Evolutionary conservation across 2,329 filamentous ascomycete genomes (phyloP).

Genomic region (Claviceps quebecensis): DNA sequence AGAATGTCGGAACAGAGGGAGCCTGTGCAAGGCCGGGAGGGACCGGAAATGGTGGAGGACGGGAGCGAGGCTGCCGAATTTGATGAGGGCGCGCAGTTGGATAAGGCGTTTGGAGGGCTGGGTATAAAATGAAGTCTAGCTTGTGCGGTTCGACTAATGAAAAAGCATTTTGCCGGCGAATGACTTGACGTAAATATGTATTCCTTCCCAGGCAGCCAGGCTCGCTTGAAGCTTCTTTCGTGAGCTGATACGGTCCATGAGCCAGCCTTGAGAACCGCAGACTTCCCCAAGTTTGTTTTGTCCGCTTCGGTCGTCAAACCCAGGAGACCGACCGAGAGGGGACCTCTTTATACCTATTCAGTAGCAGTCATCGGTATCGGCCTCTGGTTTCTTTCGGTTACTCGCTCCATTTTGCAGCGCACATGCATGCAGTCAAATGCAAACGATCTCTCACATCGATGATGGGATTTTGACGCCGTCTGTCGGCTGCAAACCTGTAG

Average conservation of each 20-base stretch:
- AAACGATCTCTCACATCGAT: no score
- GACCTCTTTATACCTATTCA: no score
- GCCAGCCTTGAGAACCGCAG: neutral
- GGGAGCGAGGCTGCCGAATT: conserved; percentile 10
- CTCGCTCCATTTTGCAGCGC: no score
- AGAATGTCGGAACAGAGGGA: conserved; percentile 24
- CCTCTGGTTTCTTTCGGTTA: no score
- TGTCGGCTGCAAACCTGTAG: neutral
- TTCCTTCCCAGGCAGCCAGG: no score
- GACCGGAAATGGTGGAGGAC: conserved; percentile 6
- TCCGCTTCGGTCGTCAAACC: neutral
- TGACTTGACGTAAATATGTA: neutral
- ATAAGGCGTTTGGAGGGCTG: conserved; percentile 42
- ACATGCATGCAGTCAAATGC: no score
- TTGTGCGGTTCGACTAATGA: neutral
- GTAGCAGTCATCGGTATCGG: no score
- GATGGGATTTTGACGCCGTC: neutral
- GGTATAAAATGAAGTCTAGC: conserved; percentile 15
- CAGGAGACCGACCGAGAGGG: neutral
- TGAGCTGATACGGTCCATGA: neutral
- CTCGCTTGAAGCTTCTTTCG: no score
- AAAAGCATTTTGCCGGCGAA: neutral
- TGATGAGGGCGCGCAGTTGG: conserved; percentile 41
- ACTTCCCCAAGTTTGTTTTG: no score
- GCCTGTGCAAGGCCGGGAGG: neutral